Conservation (phyloP, 2,329 filamentous ascomycete genomes). For the Colletotrichum musicola region DNA sequence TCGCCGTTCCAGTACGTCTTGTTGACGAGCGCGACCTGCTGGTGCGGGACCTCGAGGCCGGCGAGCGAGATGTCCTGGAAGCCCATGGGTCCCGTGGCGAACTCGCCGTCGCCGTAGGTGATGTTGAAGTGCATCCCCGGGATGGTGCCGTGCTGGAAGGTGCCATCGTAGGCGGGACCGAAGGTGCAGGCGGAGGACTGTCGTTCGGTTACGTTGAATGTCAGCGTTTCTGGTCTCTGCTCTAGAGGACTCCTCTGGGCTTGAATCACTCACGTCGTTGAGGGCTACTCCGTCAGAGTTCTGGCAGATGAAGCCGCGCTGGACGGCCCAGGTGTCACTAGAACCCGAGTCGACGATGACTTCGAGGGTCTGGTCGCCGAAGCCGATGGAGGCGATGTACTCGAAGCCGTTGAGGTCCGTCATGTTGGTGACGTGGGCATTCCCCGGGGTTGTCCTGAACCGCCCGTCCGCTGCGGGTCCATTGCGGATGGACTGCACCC, state of each 20-base stretch:
- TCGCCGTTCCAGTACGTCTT: slow-evolving; percentile 58
- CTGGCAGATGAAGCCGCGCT: slow-evolving; percentile 50
- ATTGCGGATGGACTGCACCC: not conserved
- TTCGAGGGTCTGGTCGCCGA: slow-evolving; percentile 50
- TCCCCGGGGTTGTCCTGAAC: not conserved
- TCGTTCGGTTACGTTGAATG: not conserved
- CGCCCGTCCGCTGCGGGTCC: not conserved
- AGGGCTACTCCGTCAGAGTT: slow-evolving; percentile 33
- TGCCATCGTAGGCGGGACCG: slow-evolving; percentile 44
- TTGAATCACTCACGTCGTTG: not conserved
- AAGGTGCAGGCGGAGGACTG: slow-evolving; percentile 42
- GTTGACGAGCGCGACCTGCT: slow-evolving; percentile 61
- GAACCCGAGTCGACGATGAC: slow-evolving; percentile 61
- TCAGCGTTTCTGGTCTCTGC: not conserved
- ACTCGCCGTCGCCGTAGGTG: slow-evolving; percentile 58
- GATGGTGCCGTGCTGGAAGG: slow-evolving; percentile 50
- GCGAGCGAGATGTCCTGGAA: slow-evolving; percentile 57
- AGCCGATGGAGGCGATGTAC: slow-evolving; percentile 39
- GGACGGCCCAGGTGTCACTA: slow-evolving; percentile 59
- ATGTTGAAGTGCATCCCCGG: slow-evolving; percentile 56
- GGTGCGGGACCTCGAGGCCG: slow-evolving; percentile 57
- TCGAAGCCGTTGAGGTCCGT: slow-evolving; percentile 11
- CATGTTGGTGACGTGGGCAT: slow-evolving; percentile 1
- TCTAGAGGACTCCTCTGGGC: too few species aligned
- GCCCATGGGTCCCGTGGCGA: slow-evolving; percentile 53